A percentile compares a stretch with the other conserved stretches of the same genome.
Evolutionary conservation across 139 green algal genomes (phyloP).

Genomic region (Dunaliella primolecta): DNA sequence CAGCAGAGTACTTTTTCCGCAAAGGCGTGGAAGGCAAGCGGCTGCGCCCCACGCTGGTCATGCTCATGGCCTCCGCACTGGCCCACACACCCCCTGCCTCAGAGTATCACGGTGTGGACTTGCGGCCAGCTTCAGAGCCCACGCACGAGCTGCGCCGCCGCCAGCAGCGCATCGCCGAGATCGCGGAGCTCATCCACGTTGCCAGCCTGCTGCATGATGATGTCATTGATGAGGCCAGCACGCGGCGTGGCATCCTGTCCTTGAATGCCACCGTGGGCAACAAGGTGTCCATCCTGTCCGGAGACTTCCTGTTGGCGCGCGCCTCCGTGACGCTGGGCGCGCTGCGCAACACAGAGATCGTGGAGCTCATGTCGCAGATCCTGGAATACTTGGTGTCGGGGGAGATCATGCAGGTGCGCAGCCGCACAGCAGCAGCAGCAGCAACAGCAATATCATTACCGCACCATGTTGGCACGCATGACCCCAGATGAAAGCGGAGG

Average conservation of each 20-base stretch:
- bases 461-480: no score
- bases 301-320: conserved; percentile 95
- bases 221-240: conserved; percentile 90
- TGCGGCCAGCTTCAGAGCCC: conserved; percentile 49
- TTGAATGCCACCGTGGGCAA: conserved; percentile 83
- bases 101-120: conserved; percentile 55
- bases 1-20: conserved; percentile 48
- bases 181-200: conserved; percentile 97
- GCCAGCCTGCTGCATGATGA: conserved; percentile 94
- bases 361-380: conserved; percentile 87
- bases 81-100: conserved; percentile 35
- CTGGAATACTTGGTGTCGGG: conserved; percentile 95
- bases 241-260: conserved; percentile 73
- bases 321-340: conserved; percentile 88
- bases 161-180: conserved; percentile 95
- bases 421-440: no score
- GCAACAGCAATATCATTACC: no score
- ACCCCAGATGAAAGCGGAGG: no score
- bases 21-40: conserved; percentile 80
- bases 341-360: conserved; percentile 79
- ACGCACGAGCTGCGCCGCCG: conserved; percentile 63
- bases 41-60: conserved; percentile 57
- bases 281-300: conserved; percentile 93
- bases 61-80: conserved; percentile 81
- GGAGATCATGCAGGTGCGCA: conserved; percentile 88